These are phyloP conservation scores for Rhodotorula sp. DNA, from an alignment of 1,284 basidiomycete genomes.

Conservation along the genomic window DNA sequence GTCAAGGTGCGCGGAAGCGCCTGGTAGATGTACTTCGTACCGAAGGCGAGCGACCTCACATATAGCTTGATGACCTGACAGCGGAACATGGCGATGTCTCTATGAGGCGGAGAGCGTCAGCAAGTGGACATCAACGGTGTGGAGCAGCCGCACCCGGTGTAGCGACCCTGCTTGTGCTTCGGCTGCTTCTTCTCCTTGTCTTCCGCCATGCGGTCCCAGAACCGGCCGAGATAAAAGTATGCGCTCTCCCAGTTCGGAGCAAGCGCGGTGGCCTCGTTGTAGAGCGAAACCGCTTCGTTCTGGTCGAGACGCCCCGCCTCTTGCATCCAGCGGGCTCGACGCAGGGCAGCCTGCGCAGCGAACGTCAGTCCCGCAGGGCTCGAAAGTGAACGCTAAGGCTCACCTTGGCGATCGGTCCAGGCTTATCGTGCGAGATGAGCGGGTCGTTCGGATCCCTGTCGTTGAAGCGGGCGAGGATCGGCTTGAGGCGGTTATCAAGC, in stretches of 20 bases:
- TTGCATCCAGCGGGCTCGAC: conserved; percentile 90
- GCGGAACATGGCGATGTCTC: conserved; percentile 4
- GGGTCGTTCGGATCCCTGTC: conserved; percentile 15
- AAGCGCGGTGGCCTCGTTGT: conserved; percentile 60
- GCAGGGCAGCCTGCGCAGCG: conserved; percentile 66
- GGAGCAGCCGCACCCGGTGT: not conserved
- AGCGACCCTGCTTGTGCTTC: conserved; percentile 1
- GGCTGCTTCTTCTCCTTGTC: conserved; percentile 12
- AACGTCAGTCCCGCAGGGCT: not conserved
- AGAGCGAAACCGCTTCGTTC: conserved; percentile 63
- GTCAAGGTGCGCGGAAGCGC: conserved; percentile 91
- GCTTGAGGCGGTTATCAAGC: conserved; percentile 71
- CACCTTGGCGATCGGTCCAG: conserved; percentile 62
- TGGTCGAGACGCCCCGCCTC: conserved; percentile 80
- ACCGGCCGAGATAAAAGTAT: conserved; percentile 80
- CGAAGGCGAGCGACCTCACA: conserved; percentile 70
- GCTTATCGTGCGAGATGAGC: conserved; percentile 2
- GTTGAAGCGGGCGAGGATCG: conserved; percentile 33
- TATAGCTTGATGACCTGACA: conserved; percentile 62
- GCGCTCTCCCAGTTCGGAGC: conserved; percentile 79
- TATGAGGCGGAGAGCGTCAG: not conserved
- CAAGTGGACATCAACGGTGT: accelerated
- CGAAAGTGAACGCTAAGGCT: conserved; percentile 7
- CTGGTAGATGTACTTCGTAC: conserved; percentile 96
- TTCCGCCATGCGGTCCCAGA: conserved; percentile 62